phyloP scores from a whole-genome alignment of 163 green algal genomes.

The Volvox carteri region DNA sequence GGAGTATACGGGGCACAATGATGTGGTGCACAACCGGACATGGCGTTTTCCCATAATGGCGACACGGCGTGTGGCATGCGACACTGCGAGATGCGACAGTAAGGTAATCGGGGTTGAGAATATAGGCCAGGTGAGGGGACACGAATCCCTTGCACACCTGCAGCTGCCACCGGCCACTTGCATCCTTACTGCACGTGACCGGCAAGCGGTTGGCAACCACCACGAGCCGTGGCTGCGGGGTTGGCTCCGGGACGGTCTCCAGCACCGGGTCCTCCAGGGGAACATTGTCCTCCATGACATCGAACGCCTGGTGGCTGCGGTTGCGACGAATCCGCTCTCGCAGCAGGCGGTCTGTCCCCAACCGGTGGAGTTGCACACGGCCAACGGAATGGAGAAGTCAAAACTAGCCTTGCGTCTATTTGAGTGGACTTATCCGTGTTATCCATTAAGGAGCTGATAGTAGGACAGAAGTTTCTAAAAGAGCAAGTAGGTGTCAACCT shows the following conservation, averaged over 20 bases:
- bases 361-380: neutral
- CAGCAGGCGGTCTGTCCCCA: slow-evolving; percentile 70
- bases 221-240: slow-evolving; percentile 76
- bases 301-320: slow-evolving; percentile 69
- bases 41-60: too few species aligned
- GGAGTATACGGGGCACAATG: too few species aligned
- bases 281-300: slow-evolving; percentile 57
- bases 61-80: too few species aligned
- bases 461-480: neutral
- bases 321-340: slow-evolving; percentile 73
- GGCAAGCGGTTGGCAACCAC: slow-evolving; percentile 97
- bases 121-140: too few species aligned
- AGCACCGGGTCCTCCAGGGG: slow-evolving; percentile 54
- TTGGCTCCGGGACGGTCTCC: slow-evolving; percentile 42
- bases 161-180: slow-evolving; percentile 88
- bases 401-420: too few species aligned
- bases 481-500: neutral
- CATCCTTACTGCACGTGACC: slow-evolving; percentile 87
- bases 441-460: too few species aligned
- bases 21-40: too few species aligned
- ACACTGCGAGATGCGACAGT: too few species aligned
- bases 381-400: neutral
- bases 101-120: too few species aligned
- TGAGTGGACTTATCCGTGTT: too few species aligned
- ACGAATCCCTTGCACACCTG: too few species aligned